Conservation (phyloP, 2,329 filamentous ascomycete genomes). For the Colletotrichum aenigma region DNA sequence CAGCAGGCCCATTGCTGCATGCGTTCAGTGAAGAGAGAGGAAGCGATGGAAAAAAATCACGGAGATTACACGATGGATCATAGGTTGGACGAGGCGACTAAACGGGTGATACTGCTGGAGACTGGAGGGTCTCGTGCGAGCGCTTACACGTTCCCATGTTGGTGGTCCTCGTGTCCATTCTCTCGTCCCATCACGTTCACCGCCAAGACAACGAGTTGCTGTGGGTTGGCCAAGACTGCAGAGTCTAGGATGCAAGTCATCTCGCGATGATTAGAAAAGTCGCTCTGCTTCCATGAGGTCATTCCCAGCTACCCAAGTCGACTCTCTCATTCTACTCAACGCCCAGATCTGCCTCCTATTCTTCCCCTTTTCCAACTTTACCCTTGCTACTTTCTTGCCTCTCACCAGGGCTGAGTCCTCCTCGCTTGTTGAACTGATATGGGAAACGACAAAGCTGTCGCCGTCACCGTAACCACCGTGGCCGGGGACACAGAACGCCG, state of each 20-base stretch:
- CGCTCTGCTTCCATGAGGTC: not conserved
- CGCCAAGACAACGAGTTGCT: not conserved
- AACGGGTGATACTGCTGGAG: not conserved
- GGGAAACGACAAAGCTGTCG: not conserved
- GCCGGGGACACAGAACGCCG: not conserved
- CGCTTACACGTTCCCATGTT: not conserved
- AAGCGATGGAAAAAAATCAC: not conserved
- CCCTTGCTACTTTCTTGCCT: not conserved
- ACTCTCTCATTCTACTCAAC: not conserved
- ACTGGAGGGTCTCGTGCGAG: not conserved
- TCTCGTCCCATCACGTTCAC: not conserved
- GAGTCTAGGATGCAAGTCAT: not conserved
- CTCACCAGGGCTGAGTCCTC: not conserved
- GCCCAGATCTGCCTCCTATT: not conserved
- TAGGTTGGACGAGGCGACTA: not conserved
- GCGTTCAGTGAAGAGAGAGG: not conserved
- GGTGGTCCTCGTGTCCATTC: not conserved
- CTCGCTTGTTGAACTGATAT: not conserved
- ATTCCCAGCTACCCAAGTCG: not conserved
- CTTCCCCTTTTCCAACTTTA: not conserved
- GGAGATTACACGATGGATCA: not conserved
- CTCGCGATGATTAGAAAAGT: not conserved
- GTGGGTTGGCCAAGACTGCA: not conserved
- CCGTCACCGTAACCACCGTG: not conserved
- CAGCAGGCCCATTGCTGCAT: not conserved